A percentile compares a stretch with the other conserved stretches of the same genome.
These are phyloP conservation scores for Botrytis squamosa DNA, from an alignment of 2,329 filamentous ascomycete genomes.

Conservation along the genomic window DNA sequence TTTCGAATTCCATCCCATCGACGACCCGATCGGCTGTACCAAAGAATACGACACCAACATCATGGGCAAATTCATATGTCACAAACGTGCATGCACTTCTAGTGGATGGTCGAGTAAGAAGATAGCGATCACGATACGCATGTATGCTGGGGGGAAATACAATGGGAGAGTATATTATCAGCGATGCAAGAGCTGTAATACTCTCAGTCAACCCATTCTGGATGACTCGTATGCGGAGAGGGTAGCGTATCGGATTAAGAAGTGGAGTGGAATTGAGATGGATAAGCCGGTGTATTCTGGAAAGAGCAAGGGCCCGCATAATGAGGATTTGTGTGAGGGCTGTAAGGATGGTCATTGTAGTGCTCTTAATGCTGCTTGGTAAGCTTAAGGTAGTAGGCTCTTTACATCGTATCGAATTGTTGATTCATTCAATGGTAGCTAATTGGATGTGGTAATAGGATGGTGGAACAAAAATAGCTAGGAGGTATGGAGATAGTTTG, in stretches of 20 bases:
- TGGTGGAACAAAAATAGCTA: background rate
- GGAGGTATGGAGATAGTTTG: background rate
- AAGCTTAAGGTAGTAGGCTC: background rate
- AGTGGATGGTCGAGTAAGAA: background rate
- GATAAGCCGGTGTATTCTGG: background rate
- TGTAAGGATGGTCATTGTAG: background rate
- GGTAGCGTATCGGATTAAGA: background rate
- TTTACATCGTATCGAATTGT: too few relatives aligned
- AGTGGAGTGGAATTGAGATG: background rate
- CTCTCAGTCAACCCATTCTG: background rate
- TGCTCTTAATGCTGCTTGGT: background rate
- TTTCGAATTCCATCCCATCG: background rate
- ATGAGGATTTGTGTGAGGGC: background rate
- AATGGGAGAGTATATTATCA: background rate
- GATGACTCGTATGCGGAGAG: background rate
- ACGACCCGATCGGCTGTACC: background rate
- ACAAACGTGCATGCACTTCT: background rate
- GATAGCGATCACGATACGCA: background rate
- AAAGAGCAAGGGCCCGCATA: background rate
- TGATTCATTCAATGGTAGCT: background rate
- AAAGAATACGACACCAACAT: background rate
- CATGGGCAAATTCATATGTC: background rate
- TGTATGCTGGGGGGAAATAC: background rate
- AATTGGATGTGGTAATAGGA: background rate
- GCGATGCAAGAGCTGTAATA: background rate